Base-by-base conservation (phyloP, 169 alveolate species). In the Neospora caninum region DNA sequence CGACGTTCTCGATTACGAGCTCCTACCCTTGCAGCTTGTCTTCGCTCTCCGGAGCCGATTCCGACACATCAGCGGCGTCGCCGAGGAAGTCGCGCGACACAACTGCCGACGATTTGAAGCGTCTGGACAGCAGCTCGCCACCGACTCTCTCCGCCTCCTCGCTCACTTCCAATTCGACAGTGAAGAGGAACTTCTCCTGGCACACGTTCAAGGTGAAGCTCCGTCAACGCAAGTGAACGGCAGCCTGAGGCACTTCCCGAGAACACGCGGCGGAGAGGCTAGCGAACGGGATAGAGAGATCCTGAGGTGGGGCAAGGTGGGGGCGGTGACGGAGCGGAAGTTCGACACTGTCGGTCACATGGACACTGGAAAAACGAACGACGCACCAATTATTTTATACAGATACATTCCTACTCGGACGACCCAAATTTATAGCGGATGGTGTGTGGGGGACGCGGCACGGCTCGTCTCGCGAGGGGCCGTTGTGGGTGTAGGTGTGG, bases 131-230 rank as follows among this genome's bases (percentile, higher is more conserved):
- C 29, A 36, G 29, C 86, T 78, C 86, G 41, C 45, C 86, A 43
- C 4, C 86, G 10, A 38, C 49, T 2, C 39, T 38, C 42, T 38
- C 45, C 27, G 45, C 86, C 39, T 78, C 86, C n/a, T 78, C 86
- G 45, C 39, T 38, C 27, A n/a, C 42, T n/a, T 16, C 86, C 29
- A 78, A 20, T 13, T 38, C 22, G 27, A n/a, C 43, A 43, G 45
- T 78, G 45, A n/a, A 38, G 86, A 78, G 42, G 45, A n/a, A n/a
- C 86, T 78, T 78, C 39, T 13, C 86, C 43, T 78, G 86, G 86
- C 1, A 36, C 86, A 25, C 27, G 41, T n/a, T 78, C 29, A 78
- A 78, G 86, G 86, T 1, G 41, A 20, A n/a, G 20, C 86, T 78
- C 43, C 39, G 45, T 29, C 1, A 78, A 6, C 43, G 86, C 49